Evolutionary conservation across 192 early-diverging fungal species (phyloP), one percentile per base, ranked within the genome.

Genomic region (Linnemannia exigua): DNA sequence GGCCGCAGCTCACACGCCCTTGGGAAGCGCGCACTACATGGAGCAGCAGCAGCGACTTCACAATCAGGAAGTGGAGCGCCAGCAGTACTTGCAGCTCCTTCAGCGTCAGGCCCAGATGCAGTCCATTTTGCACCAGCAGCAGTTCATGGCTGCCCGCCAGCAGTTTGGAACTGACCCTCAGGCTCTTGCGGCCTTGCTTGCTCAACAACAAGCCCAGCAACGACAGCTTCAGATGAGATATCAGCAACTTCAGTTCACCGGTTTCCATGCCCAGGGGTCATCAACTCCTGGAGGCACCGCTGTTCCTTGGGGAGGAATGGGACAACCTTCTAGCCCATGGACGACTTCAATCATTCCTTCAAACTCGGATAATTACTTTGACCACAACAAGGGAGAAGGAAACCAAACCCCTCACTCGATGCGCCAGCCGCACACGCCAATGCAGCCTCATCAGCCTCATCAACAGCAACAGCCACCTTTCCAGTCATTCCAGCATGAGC

Each of bases 51-150:
- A 86, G 58, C 79, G 88, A 11, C 67, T 78, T 46, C 75, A 87
- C 12, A 68, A 46, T n/a, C 85, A 88, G 46, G 84, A 91, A 38
- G 47, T 90, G 31, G 89, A 91, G 36, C 72, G 85, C 47, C 89
- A 86, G 63, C 84, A 86, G 70, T 79, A 72, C 67, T 63, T 86
- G 74, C 84, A 86, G 38, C 44, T 80, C 48, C 25, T 86, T 25
- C 84, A 86, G 38, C 84, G 79, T 3, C 78, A 86, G 63, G 67
- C 70, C 17, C 84, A 86, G 61, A 86, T 86, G 84, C 84, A 86
- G 66, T 58, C 79, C 3, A 79, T 87, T 20, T 38, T 89, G 75
- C 88, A 89, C 51, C 84, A 80, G 35, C 84, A 86, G 50, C 84
- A 86, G 70, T 86, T 86, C 41, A 79, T 86, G 84, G 74, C 78